Evolutionary conservation across 2,329 filamentous ascomycete species (phyloP), one percentile per base, ranked within the genome.

Genomic region (Botrytis fragariae): DNA sequence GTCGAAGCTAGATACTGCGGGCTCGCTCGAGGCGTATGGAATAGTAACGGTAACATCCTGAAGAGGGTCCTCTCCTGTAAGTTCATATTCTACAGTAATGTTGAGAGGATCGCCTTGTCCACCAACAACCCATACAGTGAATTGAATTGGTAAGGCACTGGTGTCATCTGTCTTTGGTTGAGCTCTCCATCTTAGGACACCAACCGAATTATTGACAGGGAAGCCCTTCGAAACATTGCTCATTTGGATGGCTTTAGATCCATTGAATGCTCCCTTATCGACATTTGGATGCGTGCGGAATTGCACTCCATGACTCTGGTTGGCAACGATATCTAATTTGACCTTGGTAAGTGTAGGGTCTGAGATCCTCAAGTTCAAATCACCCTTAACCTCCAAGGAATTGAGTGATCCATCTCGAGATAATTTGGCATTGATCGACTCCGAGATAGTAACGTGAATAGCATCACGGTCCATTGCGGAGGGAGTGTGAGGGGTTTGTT

Each of bases 271-370:
- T 71, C 89, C 88, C 81, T 93, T 95, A 85, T 99, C 95, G 72
- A 99, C 95, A 82, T 98, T 98, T 70, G 96, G 96, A 82, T 99
- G 96, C 57, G 95, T 96, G 79, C 94, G 92, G 86, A 98, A 96
- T 82, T 98, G 94, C 29, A 92, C 95, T 74, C 93, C 93, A 77
- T 94, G 92, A 61, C 90, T 94, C 61, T 94, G 86, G 75, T 91
- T 90, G 45, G 94, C 90, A 54, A 88, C 87, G 57, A 98, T 87
- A 77, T 91, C 90, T 73, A 99, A 90, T 83, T 95, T 97, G 83
- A 98, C 87, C 85, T 97, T 97, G 75, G 95, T 96, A 81, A 99
- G 88, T 76, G 92, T 91, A 0, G 94, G 88, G 81, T 99, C 95
- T 35, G 92, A 90, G 79, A 99, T 96, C 77, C 93, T 93, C 74